These are phyloP conservation scores for Striga asiatica DNA, from an alignment of 257 asterid species.

Conservation along the genomic window DNA sequence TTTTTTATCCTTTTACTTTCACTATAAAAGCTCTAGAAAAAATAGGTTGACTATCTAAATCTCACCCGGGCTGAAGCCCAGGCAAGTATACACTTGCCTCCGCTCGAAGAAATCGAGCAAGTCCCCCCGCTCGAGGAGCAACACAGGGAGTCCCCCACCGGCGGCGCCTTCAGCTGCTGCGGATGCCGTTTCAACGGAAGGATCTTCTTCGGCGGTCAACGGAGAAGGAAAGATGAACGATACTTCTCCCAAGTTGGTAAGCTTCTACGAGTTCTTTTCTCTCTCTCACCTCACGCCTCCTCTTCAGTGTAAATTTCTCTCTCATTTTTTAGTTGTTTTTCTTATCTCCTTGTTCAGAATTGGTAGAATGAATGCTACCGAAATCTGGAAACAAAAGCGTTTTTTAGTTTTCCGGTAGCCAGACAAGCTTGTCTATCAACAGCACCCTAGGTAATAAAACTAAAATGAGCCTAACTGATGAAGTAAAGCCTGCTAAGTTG, in stretches of 20 bases:
- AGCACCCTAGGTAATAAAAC: no score
- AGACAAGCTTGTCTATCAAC: no score
- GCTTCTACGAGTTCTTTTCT: conserved; percentile 96
- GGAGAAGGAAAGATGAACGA: conserved; percentile 79
- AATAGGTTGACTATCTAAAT: no score
- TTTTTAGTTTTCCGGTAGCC: no score
- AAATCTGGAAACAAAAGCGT: no score
- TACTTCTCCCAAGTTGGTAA: conserved; percentile 74
- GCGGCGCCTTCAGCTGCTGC: conserved; percentile 31
- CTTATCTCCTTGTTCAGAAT: neutral
- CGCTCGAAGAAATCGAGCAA: conserved; percentile 49
- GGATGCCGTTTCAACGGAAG: conserved; percentile 24
- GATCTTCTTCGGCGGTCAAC: conserved; percentile 29
- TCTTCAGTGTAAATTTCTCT: conserved; percentile 52
- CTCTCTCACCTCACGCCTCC: conserved; percentile 96
- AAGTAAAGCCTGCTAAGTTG: no score
- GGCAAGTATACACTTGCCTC: conserved; percentile 31
- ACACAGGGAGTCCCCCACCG: conserved; percentile 29
- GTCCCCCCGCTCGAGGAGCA: conserved; percentile 19
- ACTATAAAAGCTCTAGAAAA: no score
- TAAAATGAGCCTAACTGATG: no score
- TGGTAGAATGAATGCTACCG: neutral
- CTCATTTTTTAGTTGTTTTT: neutral
- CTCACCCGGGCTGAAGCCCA: conserved; percentile 47
- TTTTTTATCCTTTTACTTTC: no score